Percentiles rank a stretch among this genome's conserved stretches.
Evolutionary conservation across 1,284 basidiomycete genomes (phyloP).

Genomic region (Cryptococcus neoformans): DNA sequence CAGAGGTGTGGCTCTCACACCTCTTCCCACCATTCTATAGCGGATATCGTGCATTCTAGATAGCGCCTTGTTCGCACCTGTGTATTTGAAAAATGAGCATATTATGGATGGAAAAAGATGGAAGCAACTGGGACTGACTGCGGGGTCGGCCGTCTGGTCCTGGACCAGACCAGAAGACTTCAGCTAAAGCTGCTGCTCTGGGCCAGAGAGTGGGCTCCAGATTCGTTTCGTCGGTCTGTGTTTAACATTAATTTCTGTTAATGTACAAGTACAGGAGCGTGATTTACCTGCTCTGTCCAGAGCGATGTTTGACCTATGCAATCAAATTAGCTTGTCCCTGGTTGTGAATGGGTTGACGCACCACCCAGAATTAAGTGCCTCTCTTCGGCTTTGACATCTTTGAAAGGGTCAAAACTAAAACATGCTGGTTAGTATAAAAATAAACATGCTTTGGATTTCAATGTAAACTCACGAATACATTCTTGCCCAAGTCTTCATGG

Average conservation of each 20-base stretch:
- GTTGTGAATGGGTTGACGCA: constrained; percentile 13
- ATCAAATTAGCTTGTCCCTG: too few relatives aligned
- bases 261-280: background rate
- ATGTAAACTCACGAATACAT: constrained; percentile 44
- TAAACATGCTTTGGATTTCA: background rate
- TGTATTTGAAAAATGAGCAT: constrained; percentile 13
- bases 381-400: constrained; percentile 57
- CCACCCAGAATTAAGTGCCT: constrained; percentile 64
- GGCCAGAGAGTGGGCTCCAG: constrained; percentile 75
- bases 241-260: constrained; percentile 16
- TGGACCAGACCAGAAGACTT: constrained; percentile 76
- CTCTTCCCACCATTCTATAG: constrained; percentile 65
- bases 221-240: constrained; percentile 64
- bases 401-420: constrained; percentile 67
- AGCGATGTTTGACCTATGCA: constrained; percentile 58
- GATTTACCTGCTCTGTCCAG: constrained; percentile 65
- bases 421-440: background rate
- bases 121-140: background rate
- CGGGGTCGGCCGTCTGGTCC: constrained; percentile 40
- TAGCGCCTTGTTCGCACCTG: constrained; percentile 59
- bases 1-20: constrained; percentile 64
- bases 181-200: constrained; percentile 70
- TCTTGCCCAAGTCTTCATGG: constrained; percentile 73
- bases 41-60: constrained; percentile 70
- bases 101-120: background rate